Conservation (phyloP, 495 filamentous ascomycete genomes). For the Penicillium flavigenum region DNA sequence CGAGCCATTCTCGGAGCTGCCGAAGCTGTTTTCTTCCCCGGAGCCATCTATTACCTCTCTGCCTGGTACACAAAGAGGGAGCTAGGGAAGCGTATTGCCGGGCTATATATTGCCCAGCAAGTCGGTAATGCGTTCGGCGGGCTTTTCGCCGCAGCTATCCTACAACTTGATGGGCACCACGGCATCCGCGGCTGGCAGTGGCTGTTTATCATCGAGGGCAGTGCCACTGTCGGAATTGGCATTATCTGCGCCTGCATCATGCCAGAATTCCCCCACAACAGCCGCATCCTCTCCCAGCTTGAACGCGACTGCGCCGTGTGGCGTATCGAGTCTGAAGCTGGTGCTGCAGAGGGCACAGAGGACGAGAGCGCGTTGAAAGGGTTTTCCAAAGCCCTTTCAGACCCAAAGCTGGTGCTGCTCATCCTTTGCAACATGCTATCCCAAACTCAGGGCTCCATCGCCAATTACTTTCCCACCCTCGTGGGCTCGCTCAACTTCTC, state of each 20-base stretch:
- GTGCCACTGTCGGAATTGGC: constrained; percentile 43
- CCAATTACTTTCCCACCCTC: constrained; percentile 79
- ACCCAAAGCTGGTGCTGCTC: constrained; percentile 27
- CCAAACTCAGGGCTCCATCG: constrained; percentile 29
- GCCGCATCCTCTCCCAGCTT: constrained; percentile 23
- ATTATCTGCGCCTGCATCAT: constrained; percentile 41
- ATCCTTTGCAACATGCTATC: constrained; percentile 34
- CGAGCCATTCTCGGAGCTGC: constrained; percentile 40
- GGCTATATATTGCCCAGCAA: constrained; percentile 55
- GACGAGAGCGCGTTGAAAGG: constrained; percentile 20
- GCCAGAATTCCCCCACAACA: constrained; percentile 39
- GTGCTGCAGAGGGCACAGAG: constrained; percentile 29
- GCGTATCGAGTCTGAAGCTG: constrained; percentile 32
- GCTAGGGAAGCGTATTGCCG: constrained; percentile 56
- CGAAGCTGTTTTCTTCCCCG: constrained; percentile 53
- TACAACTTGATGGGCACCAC: constrained; percentile 44
- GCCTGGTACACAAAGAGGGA: constrained; percentile 59
- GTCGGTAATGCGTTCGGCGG: constrained; percentile 59
- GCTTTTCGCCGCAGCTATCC: constrained; percentile 53
- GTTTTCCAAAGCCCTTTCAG: constrained; percentile 25
- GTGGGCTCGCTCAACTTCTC: constrained; percentile 65
- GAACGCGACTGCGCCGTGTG: constrained; percentile 32
- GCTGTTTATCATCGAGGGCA: constrained; percentile 47
- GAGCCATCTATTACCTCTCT: constrained; percentile 55
- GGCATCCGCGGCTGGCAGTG: constrained; percentile 55